These are phyloP conservation scores for Actinomortierella wolfii DNA, from an alignment of 371 early-diverging fungal genomes.

Conservation along the genomic window DNA sequence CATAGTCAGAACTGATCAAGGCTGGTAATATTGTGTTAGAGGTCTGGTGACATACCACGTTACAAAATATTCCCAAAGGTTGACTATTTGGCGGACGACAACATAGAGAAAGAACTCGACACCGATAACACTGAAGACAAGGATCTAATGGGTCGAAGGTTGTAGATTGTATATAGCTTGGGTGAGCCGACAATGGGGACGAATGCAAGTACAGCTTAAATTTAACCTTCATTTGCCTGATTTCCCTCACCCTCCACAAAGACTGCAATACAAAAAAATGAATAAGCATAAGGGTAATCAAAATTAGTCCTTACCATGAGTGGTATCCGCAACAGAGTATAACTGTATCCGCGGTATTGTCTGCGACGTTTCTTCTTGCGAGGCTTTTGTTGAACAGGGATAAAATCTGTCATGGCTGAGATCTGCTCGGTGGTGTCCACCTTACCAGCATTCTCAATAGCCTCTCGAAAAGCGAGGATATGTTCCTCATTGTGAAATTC, in stretches of 20 bases:
- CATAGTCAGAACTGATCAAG: slow-evolving; percentile 1
- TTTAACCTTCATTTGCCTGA: too few species aligned
- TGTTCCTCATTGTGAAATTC: slow-evolving; percentile 58
- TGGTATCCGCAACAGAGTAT: slow-evolving; percentile 63
- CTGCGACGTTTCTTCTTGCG: slow-evolving; percentile 22
- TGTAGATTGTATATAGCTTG: too few species aligned
- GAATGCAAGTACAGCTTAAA: too few species aligned
- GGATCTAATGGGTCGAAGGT: too few species aligned
- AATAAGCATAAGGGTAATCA: background rate
- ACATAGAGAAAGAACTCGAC: slow-evolving; percentile 74
- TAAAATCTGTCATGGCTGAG: slow-evolving; percentile 54
- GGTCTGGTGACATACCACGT: slow-evolving; percentile 56
- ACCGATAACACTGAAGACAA: slow-evolving; percentile 63
- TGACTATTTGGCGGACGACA: slow-evolving; percentile 71
- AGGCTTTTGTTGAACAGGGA: slow-evolving; percentile 44
- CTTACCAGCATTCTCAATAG: slow-evolving; percentile 50
- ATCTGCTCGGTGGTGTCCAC: slow-evolving; percentile 55
- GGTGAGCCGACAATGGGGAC: too few species aligned
- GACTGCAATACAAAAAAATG: background rate
- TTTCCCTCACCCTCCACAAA: too few species aligned
- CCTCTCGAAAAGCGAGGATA: slow-evolving; percentile 54
- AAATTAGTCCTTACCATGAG: slow-evolving; percentile 52
- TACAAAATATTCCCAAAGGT: slow-evolving; percentile 72
- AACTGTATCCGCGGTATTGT: slow-evolving; percentile 35
- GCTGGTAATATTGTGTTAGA: slow-evolving; percentile 5